Evolutionary conservation across 1,284 basidiomycete species (phyloP), one percentile per base, ranked within the genome.

Genomic region (Ustilago nuda): DNA sequence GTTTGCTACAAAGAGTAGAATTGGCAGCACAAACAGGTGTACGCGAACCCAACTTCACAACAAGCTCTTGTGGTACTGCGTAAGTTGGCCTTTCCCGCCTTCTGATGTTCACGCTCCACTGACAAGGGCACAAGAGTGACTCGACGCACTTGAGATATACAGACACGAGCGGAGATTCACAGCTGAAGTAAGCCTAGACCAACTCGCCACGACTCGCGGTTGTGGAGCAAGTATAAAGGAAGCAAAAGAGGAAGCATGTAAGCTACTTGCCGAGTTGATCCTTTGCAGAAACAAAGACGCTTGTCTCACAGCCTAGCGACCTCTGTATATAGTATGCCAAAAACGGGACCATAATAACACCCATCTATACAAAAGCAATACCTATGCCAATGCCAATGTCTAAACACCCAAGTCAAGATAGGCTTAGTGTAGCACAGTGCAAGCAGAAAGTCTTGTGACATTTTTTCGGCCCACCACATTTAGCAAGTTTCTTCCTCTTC

Each of bases 381-480:
- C 1, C 19, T 1, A 27, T 3, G 23, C 3, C 3, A 27, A 27
- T 27, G 23, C 3, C 23, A 27, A 27, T 27, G n/a, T 23, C 4
- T 6, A 45, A 6, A 7, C 6, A 15, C 19, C 19, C 1, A 19
- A 19, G 19, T 19, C 19, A 7, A 6, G 55, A 37, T 7, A 41
- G 55, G 23, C 27, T 46, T 23, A 58, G n/a, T 37, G 52, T 56
- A 3, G 48, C 73, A 45, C 74, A 76, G 30, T 45, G 27, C 41
- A 76, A 61, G 55, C 75, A 78, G 35, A 78, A 78, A 2, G 71
- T 61, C 43, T 78, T 78, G 5, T 19, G 59, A 41, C 72, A 79
- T 41, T 33, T 55, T 1, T 23, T 50, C 12, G 66, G 55, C 4
- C 74, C 74, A 3, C 69, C 68, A 48, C 73, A 76, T 11, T 27